Percentiles rank a stretch among this genome's conserved stretches.
Conservation (phyloP, 108 stramenopile genomes). For the Skeletonema marinoi region DNA sequence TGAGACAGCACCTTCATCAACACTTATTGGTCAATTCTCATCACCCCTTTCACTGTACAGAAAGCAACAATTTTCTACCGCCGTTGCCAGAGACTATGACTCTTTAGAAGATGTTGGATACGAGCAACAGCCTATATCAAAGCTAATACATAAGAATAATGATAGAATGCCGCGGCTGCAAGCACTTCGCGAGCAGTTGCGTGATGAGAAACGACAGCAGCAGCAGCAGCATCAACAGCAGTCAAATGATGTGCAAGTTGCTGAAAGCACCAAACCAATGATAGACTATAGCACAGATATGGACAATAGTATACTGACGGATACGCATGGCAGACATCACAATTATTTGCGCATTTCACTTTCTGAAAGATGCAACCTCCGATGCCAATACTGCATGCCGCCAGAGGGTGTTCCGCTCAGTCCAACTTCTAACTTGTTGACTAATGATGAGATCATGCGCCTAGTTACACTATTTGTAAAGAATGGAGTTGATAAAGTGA, state of each 20-base stretch:
- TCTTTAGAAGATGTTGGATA: constrained; percentile 9
- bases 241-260: not conserved
- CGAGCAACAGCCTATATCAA: not conserved
- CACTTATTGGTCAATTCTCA: not conserved
- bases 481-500: constrained; percentile 81
- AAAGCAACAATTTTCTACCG: constrained; percentile 14
- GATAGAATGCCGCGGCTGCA: constrained; percentile 34
- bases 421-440: constrained; percentile 76
- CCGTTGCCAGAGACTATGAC: constrained; percentile 9
- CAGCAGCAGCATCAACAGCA: not conserved
- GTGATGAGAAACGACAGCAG: constrained; percentile 17
- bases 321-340: constrained; percentile 89
- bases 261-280: not conserved
- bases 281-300: not conserved
- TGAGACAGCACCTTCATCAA: not conserved
- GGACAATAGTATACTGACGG: constrained; percentile 56
- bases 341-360: constrained; percentile 95
- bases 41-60: not conserved
- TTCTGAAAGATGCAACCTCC: constrained; percentile 96
- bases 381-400: constrained; percentile 99
- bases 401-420: constrained; percentile 89
- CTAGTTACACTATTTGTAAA: constrained; percentile 78
- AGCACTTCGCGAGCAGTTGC: constrained; percentile 34
- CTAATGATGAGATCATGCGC: constrained; percentile 81
- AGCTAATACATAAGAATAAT: not conserved